phyloP scores from a whole-genome alignment of 2,329 filamentous ascomycete species.

The Phialophora macrospora region DNA sequence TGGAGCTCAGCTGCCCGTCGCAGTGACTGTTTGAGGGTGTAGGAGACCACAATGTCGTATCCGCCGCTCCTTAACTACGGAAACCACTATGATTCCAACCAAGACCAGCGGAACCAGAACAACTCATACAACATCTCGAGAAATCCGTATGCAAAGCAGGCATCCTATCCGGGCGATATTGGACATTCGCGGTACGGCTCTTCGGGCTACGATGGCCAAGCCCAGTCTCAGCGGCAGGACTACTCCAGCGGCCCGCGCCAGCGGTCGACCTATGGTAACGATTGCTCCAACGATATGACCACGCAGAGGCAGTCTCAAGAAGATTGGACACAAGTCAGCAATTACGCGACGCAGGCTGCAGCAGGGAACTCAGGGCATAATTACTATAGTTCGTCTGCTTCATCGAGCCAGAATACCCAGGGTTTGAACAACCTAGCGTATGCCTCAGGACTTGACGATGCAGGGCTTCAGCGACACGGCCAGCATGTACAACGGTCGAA shows the following conservation, averaged over 20 bases:
- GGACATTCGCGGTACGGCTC: slow-evolving; percentile 31
- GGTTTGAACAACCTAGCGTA: slow-evolving; percentile 39
- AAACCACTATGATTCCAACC: slow-evolving; percentile 28
- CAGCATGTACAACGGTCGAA: slow-evolving; percentile 20
- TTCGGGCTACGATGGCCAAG: slow-evolving; percentile 29
- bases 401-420: slow-evolving; percentile 26
- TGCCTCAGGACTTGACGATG: slow-evolving; percentile 37
- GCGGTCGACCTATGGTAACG: slow-evolving; percentile 15
- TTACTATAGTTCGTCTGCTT: slow-evolving; percentile 17
- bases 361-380: slow-evolving; percentile 10
- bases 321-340: slow-evolving; percentile 15
- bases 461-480: slow-evolving; percentile 22
- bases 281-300: slow-evolving; percentile 19
- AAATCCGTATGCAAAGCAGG: slow-evolving; percentile 20
- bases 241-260: slow-evolving; percentile 26
- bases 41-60: slow-evolving; percentile 32
- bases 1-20: neutral
- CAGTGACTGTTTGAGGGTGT: neutral
- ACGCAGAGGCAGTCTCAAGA: slow-evolving; percentile 19
- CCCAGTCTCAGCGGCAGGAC: slow-evolving; percentile 25
- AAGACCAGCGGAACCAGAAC: slow-evolving; percentile 27
- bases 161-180: slow-evolving; percentile 21
- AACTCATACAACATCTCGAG: slow-evolving; percentile 21
- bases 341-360: slow-evolving; percentile 15
- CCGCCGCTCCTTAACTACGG: slow-evolving; percentile 23